A percentile compares a stretch with the other conserved stretches of the same genome.
These are phyloP conservation scores for Fusarium clavum DNA, from an alignment of 2,329 filamentous ascomycete genomes.

Conservation along the genomic window DNA sequence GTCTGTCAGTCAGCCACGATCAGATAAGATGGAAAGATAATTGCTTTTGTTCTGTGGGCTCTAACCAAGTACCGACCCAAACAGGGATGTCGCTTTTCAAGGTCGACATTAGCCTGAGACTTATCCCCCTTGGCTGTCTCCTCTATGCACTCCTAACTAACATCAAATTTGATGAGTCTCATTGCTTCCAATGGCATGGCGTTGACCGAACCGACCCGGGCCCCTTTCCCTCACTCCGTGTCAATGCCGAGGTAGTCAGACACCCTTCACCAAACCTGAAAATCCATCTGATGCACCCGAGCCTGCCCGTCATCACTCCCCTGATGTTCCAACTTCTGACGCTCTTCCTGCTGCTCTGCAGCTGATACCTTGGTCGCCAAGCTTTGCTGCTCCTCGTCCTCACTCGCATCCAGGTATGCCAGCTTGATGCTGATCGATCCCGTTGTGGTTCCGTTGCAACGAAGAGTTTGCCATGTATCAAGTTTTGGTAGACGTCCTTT, in stretches of 20 bases:
- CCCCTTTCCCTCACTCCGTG: conserved; percentile 10
- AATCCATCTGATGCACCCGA: conserved; percentile 43
- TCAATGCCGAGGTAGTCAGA: conserved; percentile 8
- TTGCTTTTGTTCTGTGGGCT: conserved; percentile 38
- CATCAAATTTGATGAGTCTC: not conserved
- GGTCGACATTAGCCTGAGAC: conserved; percentile 18
- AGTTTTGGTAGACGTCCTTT: conserved; percentile 36
- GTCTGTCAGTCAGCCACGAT: conserved; percentile 39
- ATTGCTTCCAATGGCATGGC: conserved; percentile 7
- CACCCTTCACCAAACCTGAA: conserved; percentile 41
- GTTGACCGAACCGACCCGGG: not conserved
- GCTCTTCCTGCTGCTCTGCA: conserved; percentile 33
- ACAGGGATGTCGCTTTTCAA: conserved; percentile 22
- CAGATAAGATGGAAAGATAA: conserved; percentile 46
- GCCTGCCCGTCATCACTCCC: conserved; percentile 37
- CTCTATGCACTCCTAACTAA: conserved; percentile 2
- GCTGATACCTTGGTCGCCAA: conserved; percentile 33
- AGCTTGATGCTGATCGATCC: conserved; percentile 39
- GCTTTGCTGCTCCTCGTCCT: conserved; percentile 40
- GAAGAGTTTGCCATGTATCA: conserved; percentile 39
- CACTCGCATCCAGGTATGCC: conserved; percentile 32
- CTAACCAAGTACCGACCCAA: conserved; percentile 21
- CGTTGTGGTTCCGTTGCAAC: conserved; percentile 30
- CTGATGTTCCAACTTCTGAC: conserved; percentile 27
- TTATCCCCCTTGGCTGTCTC: not conserved